phyloP scores from a whole-genome alignment of 306 rosid genomes.

The Acmispon strigosus region DNA sequence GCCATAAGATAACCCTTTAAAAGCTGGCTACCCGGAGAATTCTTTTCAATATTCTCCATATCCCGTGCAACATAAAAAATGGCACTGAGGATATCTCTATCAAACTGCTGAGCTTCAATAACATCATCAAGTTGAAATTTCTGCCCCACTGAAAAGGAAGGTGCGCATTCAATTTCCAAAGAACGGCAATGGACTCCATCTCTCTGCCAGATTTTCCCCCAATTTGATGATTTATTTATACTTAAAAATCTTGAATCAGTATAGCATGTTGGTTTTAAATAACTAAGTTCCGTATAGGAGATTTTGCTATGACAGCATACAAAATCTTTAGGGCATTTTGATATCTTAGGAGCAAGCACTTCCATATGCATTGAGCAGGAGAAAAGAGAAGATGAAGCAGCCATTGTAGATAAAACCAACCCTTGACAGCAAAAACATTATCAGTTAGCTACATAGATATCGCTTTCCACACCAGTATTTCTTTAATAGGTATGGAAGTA shows the following conservation, averaged over 20 bases:
- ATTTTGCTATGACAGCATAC: constrained; percentile 14
- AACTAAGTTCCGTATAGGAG: constrained; percentile 17
- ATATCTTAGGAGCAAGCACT: constrained; percentile 22
- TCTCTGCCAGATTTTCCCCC: constrained; percentile 17
- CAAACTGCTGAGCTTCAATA: constrained; percentile 83
- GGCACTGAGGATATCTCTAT: constrained; percentile 59
- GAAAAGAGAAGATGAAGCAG: constrained; percentile 50
- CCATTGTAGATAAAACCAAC: constrained; percentile 41
- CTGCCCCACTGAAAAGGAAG: constrained; percentile 41
- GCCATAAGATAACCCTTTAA: constrained; percentile 91
- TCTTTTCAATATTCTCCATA: constrained; percentile 77
- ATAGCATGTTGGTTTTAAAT: constrained; percentile 8
- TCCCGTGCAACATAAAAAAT: constrained; percentile 67
- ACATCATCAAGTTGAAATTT: constrained; percentile 77
- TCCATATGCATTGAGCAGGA: constrained; percentile 39
- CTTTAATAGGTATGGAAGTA: background rate
- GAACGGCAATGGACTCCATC: constrained; percentile 32
- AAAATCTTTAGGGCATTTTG: constrained; percentile 19
- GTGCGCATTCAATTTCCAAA: constrained; percentile 26
- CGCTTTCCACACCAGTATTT: background rate
- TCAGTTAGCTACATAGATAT: constrained; percentile 1
- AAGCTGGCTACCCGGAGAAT: constrained; percentile 66
- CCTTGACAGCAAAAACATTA: constrained; percentile 5
- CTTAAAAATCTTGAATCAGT: constrained; percentile 26
- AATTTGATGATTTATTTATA: constrained; percentile 18